Evolutionary conservation across 2,329 filamentous ascomycete genomes (phyloP), one percentile per base, ranked within the genome.

Genomic region (Aspergillus amoenus): DNA sequence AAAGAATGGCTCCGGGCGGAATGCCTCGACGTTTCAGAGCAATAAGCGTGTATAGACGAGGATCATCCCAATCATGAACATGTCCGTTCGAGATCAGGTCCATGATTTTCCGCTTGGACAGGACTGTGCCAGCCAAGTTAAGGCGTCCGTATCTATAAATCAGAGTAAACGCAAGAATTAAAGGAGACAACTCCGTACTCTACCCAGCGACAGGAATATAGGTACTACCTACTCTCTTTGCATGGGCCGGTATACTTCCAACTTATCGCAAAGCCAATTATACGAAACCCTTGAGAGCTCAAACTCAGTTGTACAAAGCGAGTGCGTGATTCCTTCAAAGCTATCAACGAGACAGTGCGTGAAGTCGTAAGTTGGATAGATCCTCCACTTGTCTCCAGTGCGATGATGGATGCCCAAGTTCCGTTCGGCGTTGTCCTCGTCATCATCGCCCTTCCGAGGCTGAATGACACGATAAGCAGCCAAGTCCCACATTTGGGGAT

Each of bases 61-160:
- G 93, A 68, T 96, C 93, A 66, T 96, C 90, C 91, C 92, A 97
- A 52, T 85, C 90, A 39, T 88, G 85, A 7, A 97, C 93, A 63
- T 87, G 81, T 17, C 85, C 85, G 50, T 89, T 84, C 45, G 87
- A 82, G 2, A 96, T 90, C 5, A 96, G 78, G 75, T 89, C 88
- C 60, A 86, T 83, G 60, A 96, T 89, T 69, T 90, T 88, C 54
- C 93, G 84, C 79, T 97, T 96, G 22, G 88, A 92, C 57, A 96
- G 81, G 53, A 97, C 88, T 0, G 92, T 95, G 13, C 92, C 91
- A 11, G 85, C 87, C 34, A 97, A 82, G 63, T 89, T 94, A 34
- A 93, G 79, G 61, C 89, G 84, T 47, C 88, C 86, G 61, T 86
- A 94, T 77, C 46, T 49, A 30, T 24, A 13, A 7, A n/a, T 15